phyloP scores from a whole-genome alignment of 495 filamentous ascomycete genomes.

The Aspergillus diversus region DNA sequence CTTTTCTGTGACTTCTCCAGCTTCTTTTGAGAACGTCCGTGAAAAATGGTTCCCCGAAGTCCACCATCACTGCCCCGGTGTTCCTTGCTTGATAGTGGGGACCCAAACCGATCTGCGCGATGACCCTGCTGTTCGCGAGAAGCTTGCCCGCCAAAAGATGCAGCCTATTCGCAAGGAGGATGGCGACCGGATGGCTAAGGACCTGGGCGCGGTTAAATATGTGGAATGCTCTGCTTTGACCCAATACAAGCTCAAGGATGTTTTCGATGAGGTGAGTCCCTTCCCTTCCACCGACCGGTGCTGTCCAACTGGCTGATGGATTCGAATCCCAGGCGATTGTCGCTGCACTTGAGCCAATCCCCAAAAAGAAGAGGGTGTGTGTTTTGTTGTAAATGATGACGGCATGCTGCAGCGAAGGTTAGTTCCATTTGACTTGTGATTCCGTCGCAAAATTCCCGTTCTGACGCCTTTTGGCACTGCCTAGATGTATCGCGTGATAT shows the following conservation, averaged over 20 bases:
- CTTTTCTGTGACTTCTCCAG: conserved; percentile 98
- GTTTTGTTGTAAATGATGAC: conserved; percentile 42
- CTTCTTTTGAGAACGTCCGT: conserved; percentile 97
- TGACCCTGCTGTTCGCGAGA: conserved; percentile 84
- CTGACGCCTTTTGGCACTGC: conserved; percentile 7
- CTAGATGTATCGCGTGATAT: conserved; percentile 28
- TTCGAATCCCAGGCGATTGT: conserved; percentile 71
- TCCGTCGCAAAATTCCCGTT: neutral
- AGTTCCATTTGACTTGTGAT: conserved; percentile 19
- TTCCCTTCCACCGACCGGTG: conserved; percentile 19
- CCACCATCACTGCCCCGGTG: conserved; percentile 96
- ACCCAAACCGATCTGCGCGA: conserved; percentile 97
- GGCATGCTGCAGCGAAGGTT: conserved; percentile 26
- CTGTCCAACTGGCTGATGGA: conserved; percentile 5
- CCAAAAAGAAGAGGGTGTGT: conserved; percentile 64
- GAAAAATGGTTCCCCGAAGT: conserved; percentile 99
- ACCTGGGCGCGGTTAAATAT: conserved; percentile 94
- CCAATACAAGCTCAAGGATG: conserved; percentile 98
- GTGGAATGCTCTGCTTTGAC: conserved; percentile 98
- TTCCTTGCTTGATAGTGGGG: conserved; percentile 96
- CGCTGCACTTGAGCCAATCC: conserved; percentile 83
- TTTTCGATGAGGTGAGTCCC: conserved; percentile 90
- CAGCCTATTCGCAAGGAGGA: conserved; percentile 86
- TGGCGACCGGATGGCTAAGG: conserved; percentile 94
- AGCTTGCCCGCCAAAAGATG: conserved; percentile 95